phyloP scores from a whole-genome alignment of 306 rosid genomes.

The Vigna reflexopilosa region DNA sequence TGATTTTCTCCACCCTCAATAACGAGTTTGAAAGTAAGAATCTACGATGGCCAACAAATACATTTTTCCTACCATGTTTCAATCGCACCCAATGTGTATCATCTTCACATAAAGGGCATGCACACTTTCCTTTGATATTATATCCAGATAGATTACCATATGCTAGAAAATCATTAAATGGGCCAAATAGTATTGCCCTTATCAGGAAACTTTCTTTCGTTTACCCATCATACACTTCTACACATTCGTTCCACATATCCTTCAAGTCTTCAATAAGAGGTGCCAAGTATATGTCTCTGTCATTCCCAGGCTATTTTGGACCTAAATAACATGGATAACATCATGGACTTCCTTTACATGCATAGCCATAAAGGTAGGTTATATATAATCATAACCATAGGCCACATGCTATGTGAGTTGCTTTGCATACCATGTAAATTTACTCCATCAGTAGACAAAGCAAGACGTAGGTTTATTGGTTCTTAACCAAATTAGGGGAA shows the following conservation, averaged over 20 bases:
- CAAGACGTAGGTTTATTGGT: not conserved
- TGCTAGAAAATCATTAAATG: too few species aligned
- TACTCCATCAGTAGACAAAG: not conserved
- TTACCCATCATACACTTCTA: too few species aligned
- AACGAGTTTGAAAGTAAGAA: not conserved
- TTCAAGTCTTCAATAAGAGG: too few species aligned
- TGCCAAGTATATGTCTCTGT: too few species aligned
- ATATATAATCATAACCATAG: not conserved
- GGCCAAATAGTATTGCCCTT: too few species aligned
- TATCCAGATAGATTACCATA: not conserved
- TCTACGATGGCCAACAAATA: not conserved
- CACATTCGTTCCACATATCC: too few species aligned
- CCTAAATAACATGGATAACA: too few species aligned
- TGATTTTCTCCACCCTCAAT: not conserved
- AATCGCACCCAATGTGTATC: too few species aligned
- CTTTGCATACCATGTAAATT: not conserved
- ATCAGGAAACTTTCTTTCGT: too few species aligned
- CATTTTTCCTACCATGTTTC: not conserved
- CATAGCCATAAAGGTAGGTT: not conserved
- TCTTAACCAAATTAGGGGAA: not conserved
- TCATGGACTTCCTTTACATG: too few species aligned
- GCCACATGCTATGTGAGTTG: not conserved
- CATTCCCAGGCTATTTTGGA: too few species aligned
- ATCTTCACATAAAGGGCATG: not conserved
- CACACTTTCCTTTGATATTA: not conserved